Evolutionary conservation across 2,329 filamentous ascomycete genomes (phyloP).

Genomic region (Scedosporium boydii): DNA sequence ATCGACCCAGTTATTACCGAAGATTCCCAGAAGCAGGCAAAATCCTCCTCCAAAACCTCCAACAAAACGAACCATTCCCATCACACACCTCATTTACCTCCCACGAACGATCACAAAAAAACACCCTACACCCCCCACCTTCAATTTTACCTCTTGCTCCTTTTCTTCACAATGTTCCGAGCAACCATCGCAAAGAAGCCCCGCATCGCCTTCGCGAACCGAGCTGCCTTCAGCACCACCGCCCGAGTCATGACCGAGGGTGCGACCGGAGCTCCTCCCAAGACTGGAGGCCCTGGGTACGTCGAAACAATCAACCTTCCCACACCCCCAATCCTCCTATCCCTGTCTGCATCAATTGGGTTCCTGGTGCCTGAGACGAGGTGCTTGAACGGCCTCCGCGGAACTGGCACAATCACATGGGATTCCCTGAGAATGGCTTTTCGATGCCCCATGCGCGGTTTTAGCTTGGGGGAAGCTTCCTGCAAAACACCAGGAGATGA

Average conservation of each 20-base stretch:
- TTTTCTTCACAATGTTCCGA: conserved; percentile 50
- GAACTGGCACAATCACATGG: too few species aligned
- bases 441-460: neutral
- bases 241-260: conserved; percentile 57
- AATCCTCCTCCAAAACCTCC: neutral
- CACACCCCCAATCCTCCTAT: neutral
- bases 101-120: conserved; percentile 9
- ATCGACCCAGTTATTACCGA: neutral
- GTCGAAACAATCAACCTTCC: conserved; percentile 16
- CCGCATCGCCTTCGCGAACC: conserved; percentile 33
- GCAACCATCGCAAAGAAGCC: conserved; percentile 49
- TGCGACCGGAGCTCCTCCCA: conserved; percentile 55
- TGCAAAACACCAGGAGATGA: neutral
- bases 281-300: conserved; percentile 43
- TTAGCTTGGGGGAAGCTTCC: neutral
- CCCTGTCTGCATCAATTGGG: neutral
- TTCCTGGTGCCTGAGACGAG: conserved; percentile 5
- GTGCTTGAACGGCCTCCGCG: too few species aligned
- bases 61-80: neutral
- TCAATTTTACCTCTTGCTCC: neutral
- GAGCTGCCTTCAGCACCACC: conserved; percentile 54
- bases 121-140: conserved; percentile 4
- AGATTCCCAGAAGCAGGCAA: neutral
- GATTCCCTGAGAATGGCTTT: too few species aligned
- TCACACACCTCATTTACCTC: conserved; percentile 5